Evolutionary conservation across 208 protist genomes (phyloP).

Genomic region (Trypanosoma melophagium): DNA sequence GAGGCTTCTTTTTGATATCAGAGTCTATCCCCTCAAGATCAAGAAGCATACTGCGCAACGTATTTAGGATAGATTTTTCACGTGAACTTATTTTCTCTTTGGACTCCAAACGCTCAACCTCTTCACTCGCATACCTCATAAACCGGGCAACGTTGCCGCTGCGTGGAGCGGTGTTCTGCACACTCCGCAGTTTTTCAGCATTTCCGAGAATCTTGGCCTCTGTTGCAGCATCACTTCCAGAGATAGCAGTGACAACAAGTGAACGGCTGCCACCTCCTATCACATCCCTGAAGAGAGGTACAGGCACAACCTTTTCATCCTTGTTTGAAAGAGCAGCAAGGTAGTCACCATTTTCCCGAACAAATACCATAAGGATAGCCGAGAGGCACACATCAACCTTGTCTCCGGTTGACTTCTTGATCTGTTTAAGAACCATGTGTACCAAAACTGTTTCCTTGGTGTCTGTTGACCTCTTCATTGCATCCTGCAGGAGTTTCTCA

Average conservation of each 20-base stretch:
- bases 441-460: slow-evolving; percentile 39
- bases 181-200: slow-evolving; percentile 29
- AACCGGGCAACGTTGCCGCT: slow-evolving; percentile 68
- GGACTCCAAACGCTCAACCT: slow-evolving; percentile 26
- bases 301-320: slow-evolving; percentile 45
- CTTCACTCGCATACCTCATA: slow-evolving; percentile 46
- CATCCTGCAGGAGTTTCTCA: slow-evolving; percentile 26
- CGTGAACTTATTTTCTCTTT: slow-evolving; percentile 29
- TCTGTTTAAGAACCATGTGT: slow-evolving; percentile 39
- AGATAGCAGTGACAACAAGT: slow-evolving; percentile 30
- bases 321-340: slow-evolving; percentile 39
- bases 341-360: slow-evolving; percentile 32
- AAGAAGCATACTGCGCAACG: slow-evolving; percentile 27
- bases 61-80: slow-evolving; percentile 28
- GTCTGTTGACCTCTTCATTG: slow-evolving; percentile 30
- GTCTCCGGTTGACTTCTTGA: slow-evolving; percentile 25
- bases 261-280: slow-evolving; percentile 52
- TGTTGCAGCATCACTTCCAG: slow-evolving; percentile 31
- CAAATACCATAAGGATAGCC: slow-evolving; percentile 37
- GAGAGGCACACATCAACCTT: slow-evolving; percentile 40
- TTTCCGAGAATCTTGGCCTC: slow-evolving; percentile 39
- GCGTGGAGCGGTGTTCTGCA: slow-evolving; percentile 43
- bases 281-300: slow-evolving; percentile 39
- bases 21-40: too few species aligned
- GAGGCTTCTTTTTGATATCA: too few species aligned